Evolutionary conservation across 805 yeast genomes (phyloP), one percentile per base, ranked within the genome.

Genomic region (Blastobotrys terrestris): DNA sequence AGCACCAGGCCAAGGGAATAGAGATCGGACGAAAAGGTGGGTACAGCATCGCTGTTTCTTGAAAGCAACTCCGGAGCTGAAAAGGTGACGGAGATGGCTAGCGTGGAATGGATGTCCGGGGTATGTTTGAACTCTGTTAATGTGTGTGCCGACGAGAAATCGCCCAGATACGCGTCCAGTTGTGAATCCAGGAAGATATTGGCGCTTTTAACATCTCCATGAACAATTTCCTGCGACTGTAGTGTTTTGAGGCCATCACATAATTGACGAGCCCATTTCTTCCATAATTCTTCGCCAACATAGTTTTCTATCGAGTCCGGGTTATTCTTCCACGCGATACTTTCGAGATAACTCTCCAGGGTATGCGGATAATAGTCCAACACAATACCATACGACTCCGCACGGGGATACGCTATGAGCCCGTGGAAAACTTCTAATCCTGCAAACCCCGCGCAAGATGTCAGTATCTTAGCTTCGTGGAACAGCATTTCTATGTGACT

Each of bases 121-220:
- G 44, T 31, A 3, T 35, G 31, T 13, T 60, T 39, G 53, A 69
- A 21, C 58, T 57, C 14, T 46, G 47, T 20, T 53, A 49, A 35
- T 11, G 53, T 59, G 53, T 55, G 22, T 15, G 75, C 69, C 3
- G 78, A 73, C 1, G 80, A 71, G 58, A 78, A 76, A 63, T 78
- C 83, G 31, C 73, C 73, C n/a, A 78, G 57, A 53, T 71, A 73
- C 55, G 76, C 73, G 3, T 51, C 50, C 3, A 63, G 55, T 11
- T 53, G 48, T 3, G 31, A 50, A 43, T 60, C 60, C 14, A 70
- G 64, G 53, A 77, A 60, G 6, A 77, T 60, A 58, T 77, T 77
- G 45, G 73, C 73, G 15, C 79, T 69, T 60, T 78, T 77, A 55
- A 76, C 58, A 58, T 78, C 82, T 57, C 78, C 71, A 55, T 78